Base-by-base conservation (phyloP, 139 green algal genomes). In the Picochlorum sp. region DNA sequence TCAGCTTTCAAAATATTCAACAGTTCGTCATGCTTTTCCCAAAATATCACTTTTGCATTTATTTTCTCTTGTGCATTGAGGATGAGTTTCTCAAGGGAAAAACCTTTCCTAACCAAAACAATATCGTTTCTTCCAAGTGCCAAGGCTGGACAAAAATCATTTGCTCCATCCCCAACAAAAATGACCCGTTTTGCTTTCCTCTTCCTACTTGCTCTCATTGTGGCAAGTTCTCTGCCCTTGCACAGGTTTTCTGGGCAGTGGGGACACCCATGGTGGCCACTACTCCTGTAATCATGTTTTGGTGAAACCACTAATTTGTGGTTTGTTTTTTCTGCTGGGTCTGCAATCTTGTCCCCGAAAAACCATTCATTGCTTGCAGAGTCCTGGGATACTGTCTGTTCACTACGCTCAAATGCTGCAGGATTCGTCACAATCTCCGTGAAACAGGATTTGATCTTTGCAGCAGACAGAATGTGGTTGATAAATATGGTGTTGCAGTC, bases 401-500 rank as follows among this genome's bases (percentile, higher is more conserved):
- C 21, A 3, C 81, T 59, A 55, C 71, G 68, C 65, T 84, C 75
- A 62, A 88, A 94, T 14, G 60, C 21, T 38, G 81, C 77, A 4
- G 69, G 57, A 50, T 90, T 88, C 16, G 84, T 86, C 60, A 90
- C 69, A 23, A 94, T 70, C 15, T 85, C 72, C 6, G 44, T 26
- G 28, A 90, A 77, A n/a, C 62, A 49, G 20, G 18, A 18, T n/a
- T n/a, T 13, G 13, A 66, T 23, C 15, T 26, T 52, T 8, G 66
- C 70, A 38, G 72, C 83, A 0, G 76, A 70, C 18, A 95, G 76
- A 26, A 94, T 81, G 63, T 88, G 72, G 8, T 18, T 37, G 57
- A 95, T 90, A 70, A 93, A 90, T 8, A 88, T 63, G 1, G 66
- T 66, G 72, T 94, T 94, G 76, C 69, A 83, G 71, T 90, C 85